phyloP scores from a whole-genome alignment of 495 filamentous ascomycete species.

The Penicillium desertorum region DNA sequence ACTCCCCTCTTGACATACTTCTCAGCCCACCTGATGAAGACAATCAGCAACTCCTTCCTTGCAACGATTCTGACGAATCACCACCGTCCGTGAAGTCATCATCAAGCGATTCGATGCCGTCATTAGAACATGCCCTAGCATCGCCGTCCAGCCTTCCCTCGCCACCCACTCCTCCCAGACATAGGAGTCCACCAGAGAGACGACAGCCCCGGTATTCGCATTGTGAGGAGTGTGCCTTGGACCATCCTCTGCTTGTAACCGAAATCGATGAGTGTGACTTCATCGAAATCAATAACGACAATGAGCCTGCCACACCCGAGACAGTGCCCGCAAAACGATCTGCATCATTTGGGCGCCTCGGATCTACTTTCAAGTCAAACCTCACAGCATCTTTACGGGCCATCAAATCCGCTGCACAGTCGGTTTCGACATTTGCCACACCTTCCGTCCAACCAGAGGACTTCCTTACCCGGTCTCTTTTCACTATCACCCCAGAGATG shows the following conservation, averaged over 20 bases:
- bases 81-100: conserved; percentile 50
- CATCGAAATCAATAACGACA: conserved; percentile 21
- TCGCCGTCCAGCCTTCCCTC: conserved; percentile 44
- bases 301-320: conserved; percentile 23
- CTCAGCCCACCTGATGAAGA: conserved; percentile 50
- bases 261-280: conserved; percentile 35
- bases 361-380: conserved; percentile 81
- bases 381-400: conserved; percentile 88
- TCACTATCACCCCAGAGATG: conserved; percentile 75
- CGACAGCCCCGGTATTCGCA: conserved; percentile 43
- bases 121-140: conserved; percentile 55
- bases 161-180: conserved; percentile 38
- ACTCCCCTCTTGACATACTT: conserved; percentile 43
- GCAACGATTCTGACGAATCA: conserved; percentile 42
- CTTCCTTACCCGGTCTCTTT: conserved; percentile 82
- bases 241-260: conserved; percentile 56
- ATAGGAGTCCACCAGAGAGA: conserved; percentile 42
- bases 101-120: conserved; percentile 63
- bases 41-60: conserved; percentile 31
- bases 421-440: conserved; percentile 73
- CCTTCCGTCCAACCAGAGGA: conserved; percentile 80
- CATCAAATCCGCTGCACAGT: conserved; percentile 79
- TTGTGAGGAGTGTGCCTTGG: conserved; percentile 52
- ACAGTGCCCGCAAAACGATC: conserved; percentile 24
- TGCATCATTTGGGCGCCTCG: conserved; percentile 33